Evolutionary conservation across 768 basidiomycete species (phyloP), one percentile per base, ranked within the genome.

Genomic region (Russula brevipes): DNA sequence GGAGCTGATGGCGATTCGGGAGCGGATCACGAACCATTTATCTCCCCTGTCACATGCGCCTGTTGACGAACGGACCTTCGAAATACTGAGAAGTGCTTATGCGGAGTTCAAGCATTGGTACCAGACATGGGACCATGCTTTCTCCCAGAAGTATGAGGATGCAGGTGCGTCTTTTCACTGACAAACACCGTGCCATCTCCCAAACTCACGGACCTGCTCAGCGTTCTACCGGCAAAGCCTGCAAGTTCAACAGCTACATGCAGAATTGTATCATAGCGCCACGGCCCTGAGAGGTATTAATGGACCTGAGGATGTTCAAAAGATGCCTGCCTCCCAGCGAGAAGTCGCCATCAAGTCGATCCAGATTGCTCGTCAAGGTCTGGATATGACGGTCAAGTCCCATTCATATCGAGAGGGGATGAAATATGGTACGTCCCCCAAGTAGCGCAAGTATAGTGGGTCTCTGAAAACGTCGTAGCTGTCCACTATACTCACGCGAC

Each of bases 401-500:
- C 84, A 86, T 2, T 82, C 89, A 35, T 98, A 98, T 70, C 80
- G 93, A 62, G 90, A 93, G 72, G 92, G 92, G 19, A 88, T 98
- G 84, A 90, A 88, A 79, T 97, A 93, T 70, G 91, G 92, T 89
- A 70, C 50, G 83, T 71, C 39, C 31, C 39, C 64, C 42, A 10
- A n/a, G 3, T 60, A 45, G 50, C 11, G 16, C 35, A 12, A 36
- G n/a, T 10, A 6, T 19, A 8, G 19, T 2, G 30, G 16, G 38
- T 55, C 10, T 44, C 54, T 46, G 11, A 61, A 54, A 11, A 42
- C 47, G 7, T 51, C 30, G 16, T 67, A 91, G 91, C 92, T 16
- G 89, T 94, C n/a, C 87, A 91, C 71, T 89, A 90, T 69, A 89
- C 89, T 14, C 94, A 98, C 71, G 91, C 91, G 46, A 91, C 92